These are phyloP conservation scores for Isabelozyma rhagii DNA, from an alignment of 805 yeast species.

Conservation along the genomic window DNA sequence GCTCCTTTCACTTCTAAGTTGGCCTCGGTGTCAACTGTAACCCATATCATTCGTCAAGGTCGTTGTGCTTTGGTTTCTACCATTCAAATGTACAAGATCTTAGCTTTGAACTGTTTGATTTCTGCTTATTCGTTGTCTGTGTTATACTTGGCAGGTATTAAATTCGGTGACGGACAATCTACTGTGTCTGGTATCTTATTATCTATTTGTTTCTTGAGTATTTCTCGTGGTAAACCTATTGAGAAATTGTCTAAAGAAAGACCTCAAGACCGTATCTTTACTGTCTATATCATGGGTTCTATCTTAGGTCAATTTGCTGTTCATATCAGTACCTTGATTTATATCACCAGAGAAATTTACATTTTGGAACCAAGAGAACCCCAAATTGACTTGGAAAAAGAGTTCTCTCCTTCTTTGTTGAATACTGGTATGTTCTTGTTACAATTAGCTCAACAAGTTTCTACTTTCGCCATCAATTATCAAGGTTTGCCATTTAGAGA, in stretches of 20 bases:
- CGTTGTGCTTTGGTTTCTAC: constrained; percentile 97
- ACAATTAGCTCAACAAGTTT: constrained; percentile 93
- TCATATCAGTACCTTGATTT: constrained; percentile 78
- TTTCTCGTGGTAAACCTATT: constrained; percentile 89
- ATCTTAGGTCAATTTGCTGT: constrained; percentile 94
- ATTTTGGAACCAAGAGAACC: constrained; percentile 90
- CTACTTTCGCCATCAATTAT: constrained; percentile 96
- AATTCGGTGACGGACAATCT: constrained; percentile 97
- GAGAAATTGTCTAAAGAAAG: constrained; percentile 87
- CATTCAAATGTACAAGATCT: constrained; percentile 96
- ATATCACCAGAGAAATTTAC: constrained; percentile 80
- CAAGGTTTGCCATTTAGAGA: constrained; percentile 97
- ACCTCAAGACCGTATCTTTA: constrained; percentile 97
- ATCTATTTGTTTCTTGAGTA: constrained; percentile 91
- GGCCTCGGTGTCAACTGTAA: constrained; percentile 87
- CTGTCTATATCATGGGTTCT: constrained; percentile 94
- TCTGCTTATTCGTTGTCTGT: constrained; percentile 95
- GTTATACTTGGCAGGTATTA: constrained; percentile 92
- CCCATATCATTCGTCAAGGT: constrained; percentile 94
- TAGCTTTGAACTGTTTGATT: constrained; percentile 94
- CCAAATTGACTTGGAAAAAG: constrained; percentile 83
- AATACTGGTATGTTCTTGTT: constrained; percentile 95
- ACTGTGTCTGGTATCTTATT: constrained; percentile 91
- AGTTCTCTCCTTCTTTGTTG: constrained; percentile 82
- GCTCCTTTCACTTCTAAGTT: constrained; percentile 97